Evolutionary conservation across 257 asterid genomes (phyloP).

Genomic region (Penstemon eatonii): DNA sequence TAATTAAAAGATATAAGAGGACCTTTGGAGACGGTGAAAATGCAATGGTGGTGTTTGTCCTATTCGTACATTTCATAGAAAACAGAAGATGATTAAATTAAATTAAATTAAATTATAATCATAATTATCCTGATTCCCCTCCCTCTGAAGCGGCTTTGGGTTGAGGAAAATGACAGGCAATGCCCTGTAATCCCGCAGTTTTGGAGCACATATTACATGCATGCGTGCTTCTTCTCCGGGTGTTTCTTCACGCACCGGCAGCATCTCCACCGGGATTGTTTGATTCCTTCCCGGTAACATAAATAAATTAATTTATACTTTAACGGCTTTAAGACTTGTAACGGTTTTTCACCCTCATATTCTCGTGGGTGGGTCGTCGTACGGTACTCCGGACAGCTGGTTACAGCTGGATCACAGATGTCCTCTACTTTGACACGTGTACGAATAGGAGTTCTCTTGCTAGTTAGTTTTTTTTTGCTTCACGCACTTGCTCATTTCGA

Average conservation of each 20-base stretch:
- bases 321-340: constrained; percentile 22
- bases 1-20: neutral
- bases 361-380: constrained; percentile 16
- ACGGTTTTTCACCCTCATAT: constrained; percentile 1
- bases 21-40: constrained; percentile 9
- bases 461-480: constrained; percentile 15
- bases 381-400: constrained; percentile 13
- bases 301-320: neutral
- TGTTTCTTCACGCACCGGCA: constrained; percentile 41
- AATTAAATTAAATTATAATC: too few species aligned
- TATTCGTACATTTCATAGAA: constrained; percentile 20
- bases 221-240: constrained; percentile 42
- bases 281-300: constrained; percentile 32
- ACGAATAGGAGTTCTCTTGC: constrained; percentile 20
- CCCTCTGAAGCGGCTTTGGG: constrained; percentile 5
- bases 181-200: constrained; percentile 42
- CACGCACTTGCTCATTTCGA: constrained; percentile 10
- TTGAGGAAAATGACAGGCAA: constrained; percentile 28
- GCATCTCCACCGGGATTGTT: constrained; percentile 35
- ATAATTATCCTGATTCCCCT: neutral
- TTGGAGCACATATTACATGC: constrained; percentile 19
- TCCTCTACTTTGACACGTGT: constrained; percentile 25
- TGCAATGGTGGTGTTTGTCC: constrained; percentile 22
- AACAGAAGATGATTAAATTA: neutral
- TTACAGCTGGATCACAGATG: constrained; percentile 29